A percentile compares a stretch with the other conserved stretches of the same genome.
Conservation (phyloP, 2,329 filamentous ascomycete genomes). For the Exophiala lecanii-corni region DNA sequence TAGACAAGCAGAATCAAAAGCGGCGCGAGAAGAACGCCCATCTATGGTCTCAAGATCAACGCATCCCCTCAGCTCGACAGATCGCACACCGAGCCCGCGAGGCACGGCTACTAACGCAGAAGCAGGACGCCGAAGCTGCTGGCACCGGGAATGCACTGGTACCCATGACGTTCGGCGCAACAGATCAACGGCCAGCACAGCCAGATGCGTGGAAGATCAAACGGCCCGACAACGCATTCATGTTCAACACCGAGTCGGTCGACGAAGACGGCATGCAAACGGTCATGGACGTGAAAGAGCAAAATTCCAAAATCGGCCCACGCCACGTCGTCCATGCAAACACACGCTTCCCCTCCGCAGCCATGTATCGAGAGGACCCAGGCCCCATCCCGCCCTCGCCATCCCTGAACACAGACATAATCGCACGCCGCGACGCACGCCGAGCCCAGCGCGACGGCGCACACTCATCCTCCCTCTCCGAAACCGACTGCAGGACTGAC, state of each 20-base stretch:
- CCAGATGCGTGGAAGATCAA: constrained; percentile 68
- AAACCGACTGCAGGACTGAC: constrained; percentile 48
- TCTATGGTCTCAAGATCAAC: constrained; percentile 77
- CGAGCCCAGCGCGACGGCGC: not conserved
- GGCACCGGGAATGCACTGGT: constrained; percentile 54
- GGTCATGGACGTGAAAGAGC: constrained; percentile 63
- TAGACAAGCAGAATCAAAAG: constrained; percentile 87
- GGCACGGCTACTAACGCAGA: constrained; percentile 64
- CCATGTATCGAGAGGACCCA: constrained; percentile 27
- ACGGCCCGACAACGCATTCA: constrained; percentile 73
- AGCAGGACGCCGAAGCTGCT: constrained; percentile 56
- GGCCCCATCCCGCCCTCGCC: constrained; percentile 66
- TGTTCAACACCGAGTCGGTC: constrained; percentile 59
- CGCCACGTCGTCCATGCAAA: constrained; percentile 77
- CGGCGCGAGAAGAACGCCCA: constrained; percentile 79
- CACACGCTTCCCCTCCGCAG: constrained; percentile 63
- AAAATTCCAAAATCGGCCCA: constrained; percentile 66
- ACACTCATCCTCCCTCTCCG: constrained; percentile 30
- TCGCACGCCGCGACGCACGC: constrained; percentile 72
- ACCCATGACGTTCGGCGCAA: constrained; percentile 54
- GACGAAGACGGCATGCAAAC: constrained; percentile 55
- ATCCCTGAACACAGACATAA: constrained; percentile 57
- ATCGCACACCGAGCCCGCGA: constrained; percentile 51
- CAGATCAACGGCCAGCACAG: constrained; percentile 67
- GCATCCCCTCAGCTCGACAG: constrained; percentile 62